Conservation (phyloP, 2,329 filamentous ascomycete genomes). For the Cladophialophora exuberans region DNA sequence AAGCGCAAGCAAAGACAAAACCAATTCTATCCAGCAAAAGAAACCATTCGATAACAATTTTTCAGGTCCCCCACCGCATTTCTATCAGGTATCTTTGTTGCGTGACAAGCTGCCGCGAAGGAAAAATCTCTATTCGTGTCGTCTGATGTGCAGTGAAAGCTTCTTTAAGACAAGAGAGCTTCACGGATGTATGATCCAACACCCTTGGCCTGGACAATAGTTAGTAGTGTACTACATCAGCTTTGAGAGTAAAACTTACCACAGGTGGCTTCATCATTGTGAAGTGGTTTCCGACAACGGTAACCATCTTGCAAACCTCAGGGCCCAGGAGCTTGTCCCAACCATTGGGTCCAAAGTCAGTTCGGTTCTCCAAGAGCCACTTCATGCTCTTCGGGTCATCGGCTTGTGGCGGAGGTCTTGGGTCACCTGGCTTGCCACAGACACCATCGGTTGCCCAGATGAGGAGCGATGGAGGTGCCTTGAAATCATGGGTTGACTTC, state of each 20-base stretch:
- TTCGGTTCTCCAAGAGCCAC: constrained; percentile 53
- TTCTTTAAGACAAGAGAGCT: constrained; percentile 23
- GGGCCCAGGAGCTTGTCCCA: constrained; percentile 51
- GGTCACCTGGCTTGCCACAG: constrained; percentile 46
- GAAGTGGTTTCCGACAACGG: constrained; percentile 44
- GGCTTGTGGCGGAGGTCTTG: constrained; percentile 43
- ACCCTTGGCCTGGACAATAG: constrained; percentile 29
- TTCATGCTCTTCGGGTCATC: constrained; percentile 54
- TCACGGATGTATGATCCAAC: constrained; percentile 34
- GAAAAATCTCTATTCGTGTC: constrained; percentile 9
- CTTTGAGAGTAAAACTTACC: constrained; percentile 26
- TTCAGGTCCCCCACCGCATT: constrained; percentile 1
- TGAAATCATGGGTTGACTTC: constrained; percentile 36
- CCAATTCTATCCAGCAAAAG: constrained; percentile 17
- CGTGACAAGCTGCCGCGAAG: constrained; percentile 12
- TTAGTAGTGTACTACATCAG: constrained; percentile 16
- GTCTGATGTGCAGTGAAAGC: constrained; percentile 1
- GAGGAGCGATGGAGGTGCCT: constrained; percentile 47
- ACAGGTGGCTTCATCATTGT: constrained; percentile 44
- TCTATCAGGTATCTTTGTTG: constrained; percentile 25
- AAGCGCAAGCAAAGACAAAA: constrained; percentile 9
- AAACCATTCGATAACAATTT: too few relatives aligned
- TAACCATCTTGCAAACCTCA: constrained; percentile 40
- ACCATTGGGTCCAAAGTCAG: constrained; percentile 51
- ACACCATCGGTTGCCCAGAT: constrained; percentile 56